phyloP scores from a whole-genome alignment of 179 eudicot species.

The Corrigiola litoralis region DNA sequence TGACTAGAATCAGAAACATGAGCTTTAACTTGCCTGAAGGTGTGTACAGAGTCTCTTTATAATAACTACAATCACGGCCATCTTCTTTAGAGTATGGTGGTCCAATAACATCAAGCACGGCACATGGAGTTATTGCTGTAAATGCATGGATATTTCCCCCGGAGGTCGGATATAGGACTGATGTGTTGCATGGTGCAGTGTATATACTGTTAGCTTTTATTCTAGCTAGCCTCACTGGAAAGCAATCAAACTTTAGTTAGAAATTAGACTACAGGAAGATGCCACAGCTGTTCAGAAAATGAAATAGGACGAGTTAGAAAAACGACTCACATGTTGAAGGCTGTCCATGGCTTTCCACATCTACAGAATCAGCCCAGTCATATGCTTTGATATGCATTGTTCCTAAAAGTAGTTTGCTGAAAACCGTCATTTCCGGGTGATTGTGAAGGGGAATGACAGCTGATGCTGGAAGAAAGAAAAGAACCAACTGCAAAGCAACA shows the following conservation, averaged over 20 bases:
- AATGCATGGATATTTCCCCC: constrained; percentile 78
- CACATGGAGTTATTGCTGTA: constrained; percentile 70
- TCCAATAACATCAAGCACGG: constrained; percentile 68
- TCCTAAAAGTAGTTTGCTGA: constrained; percentile 64
- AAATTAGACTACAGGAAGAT: neutral
- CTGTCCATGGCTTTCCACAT: neutral
- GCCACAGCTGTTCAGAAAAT: neutral
- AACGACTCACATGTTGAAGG: constrained; percentile 25
- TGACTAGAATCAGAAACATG: neutral
- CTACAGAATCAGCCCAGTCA: constrained; percentile 47
- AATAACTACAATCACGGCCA: constrained; percentile 64
- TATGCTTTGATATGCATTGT: constrained; percentile 59
- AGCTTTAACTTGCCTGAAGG: constrained; percentile 38
- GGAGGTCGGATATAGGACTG: constrained; percentile 59
- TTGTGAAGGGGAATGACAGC: constrained; percentile 71
- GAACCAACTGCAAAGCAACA: constrained; percentile 32
- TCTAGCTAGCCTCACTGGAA: constrained; percentile 52
- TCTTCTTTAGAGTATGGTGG: constrained; percentile 76
- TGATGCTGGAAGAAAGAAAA: constrained; percentile 69
- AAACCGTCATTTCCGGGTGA: constrained; percentile 79
- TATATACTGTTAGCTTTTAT: constrained; percentile 35
- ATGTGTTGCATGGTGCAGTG: constrained; percentile 57
- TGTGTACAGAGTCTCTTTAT: constrained; percentile 33
- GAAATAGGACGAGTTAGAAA: neutral
- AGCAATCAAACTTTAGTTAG: constrained; percentile 7